Base-by-base conservation (phyloP, 306 rosid species). In the Herpetospermum pedunculosum region DNA sequence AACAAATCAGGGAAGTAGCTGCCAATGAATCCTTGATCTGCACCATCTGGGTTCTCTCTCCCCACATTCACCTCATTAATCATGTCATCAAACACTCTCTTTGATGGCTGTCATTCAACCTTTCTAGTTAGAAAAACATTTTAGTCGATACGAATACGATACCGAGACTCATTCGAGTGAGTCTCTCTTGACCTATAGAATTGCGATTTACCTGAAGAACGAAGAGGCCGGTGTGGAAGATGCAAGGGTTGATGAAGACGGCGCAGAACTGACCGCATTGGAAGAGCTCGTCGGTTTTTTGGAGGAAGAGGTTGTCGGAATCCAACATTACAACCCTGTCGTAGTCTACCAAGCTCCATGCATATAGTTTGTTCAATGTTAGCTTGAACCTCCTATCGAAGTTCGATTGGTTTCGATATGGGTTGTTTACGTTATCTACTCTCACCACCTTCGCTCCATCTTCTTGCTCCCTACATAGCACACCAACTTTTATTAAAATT, bases 21-120 rank as follows among this genome's bases (percentile, higher is more conserved):
- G 15, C 95, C 80, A 9, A 94, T 94, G 80, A 94, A 94, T 5
- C 99, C 99, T 76, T 94, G 99, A 78, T 94, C 99, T 9, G 99
- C 99, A 18, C 99, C 99, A 84, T 94, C 99, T 49, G 96, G 86
- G 69, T 94, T 94, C 7, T 88, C 86, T 81, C 96, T 88, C 23
- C 89, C 97, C 14, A 71, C 85, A 37, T 77, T 69, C 75, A 94
- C 76, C 79, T 88, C 90, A 72, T 80, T 75, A 48, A 85, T 82
- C 99, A 94, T 89, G 87, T 91, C 87, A 52, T 91, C 83, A 84
- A 94, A 94, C 72, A 94, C 92, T 1, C 32, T 46, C 81, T 34
- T 80, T 26, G 99, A 94, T 15, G 99, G 99, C 99, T 94, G 91
- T 81, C 40, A 74, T 16, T 10, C 48, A 19, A 41, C 37, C 37